phyloP scores from a whole-genome alignment of 768 basidiomycete genomes.

The Trichaptum fuscoviolaceum region DNA sequence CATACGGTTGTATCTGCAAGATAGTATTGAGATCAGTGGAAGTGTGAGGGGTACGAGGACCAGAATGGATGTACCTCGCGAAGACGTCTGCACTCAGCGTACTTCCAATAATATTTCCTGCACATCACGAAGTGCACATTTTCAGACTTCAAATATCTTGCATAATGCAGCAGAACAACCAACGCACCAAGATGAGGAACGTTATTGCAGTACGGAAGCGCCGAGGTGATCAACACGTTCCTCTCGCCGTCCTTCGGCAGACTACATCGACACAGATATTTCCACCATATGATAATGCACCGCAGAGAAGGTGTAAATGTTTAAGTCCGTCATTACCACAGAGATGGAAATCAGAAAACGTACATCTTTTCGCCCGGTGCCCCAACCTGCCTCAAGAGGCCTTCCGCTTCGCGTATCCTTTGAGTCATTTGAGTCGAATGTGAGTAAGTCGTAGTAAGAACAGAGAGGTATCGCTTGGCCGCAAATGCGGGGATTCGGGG shows the following conservation, averaged over 20 bases:
- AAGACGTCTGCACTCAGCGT: slow-evolving; percentile 96
- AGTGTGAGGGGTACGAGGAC: slow-evolving; percentile 7
- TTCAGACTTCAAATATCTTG: not conserved
- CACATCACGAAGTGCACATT: not conserved
- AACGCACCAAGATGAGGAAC: slow-evolving; percentile 86
- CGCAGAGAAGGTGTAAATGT: slow-evolving; percentile 6
- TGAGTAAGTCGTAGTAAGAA: not conserved
- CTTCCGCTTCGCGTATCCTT: slow-evolving; percentile 37
- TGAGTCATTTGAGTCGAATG: slow-evolving; percentile 24
- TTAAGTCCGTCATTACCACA: not conserved
- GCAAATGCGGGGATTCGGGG: not conserved
- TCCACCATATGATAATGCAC: not conserved
- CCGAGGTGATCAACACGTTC: slow-evolving; percentile 91
- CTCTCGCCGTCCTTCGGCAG: slow-evolving; percentile 80
- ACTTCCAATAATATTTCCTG: slow-evolving; percentile 91
- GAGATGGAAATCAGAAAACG: slow-evolving; percentile 13
- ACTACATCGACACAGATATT: slow-evolving; percentile 26
- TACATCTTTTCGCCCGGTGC: slow-evolving; percentile 41
- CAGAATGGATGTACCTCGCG: slow-evolving; percentile 62
- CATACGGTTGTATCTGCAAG: slow-evolving; percentile 24
- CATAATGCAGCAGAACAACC: not conserved
- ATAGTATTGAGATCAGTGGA: slow-evolving; percentile 5
- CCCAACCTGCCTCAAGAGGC: slow-evolving; percentile 37
- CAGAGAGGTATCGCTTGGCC: not conserved
- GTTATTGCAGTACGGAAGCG: slow-evolving; percentile 95